Conservation (phyloP, 2,329 filamentous ascomycete genomes). For the Capronia epimyces region DNA sequence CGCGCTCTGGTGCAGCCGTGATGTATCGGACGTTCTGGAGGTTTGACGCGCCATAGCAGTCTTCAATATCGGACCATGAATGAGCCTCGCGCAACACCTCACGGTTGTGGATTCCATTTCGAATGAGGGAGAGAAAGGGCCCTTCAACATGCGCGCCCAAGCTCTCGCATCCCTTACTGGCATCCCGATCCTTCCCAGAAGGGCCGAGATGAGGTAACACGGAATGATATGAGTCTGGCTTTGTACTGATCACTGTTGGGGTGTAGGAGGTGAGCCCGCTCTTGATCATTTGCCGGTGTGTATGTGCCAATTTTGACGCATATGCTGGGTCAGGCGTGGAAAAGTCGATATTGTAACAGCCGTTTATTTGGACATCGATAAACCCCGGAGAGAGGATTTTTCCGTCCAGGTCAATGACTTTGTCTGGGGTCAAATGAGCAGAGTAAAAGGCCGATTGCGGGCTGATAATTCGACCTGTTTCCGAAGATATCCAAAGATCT, state of each 20-base stretch:
- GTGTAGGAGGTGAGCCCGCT: slow-evolving; percentile 86
- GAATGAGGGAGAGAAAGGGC: slow-evolving; percentile 74
- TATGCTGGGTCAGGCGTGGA: slow-evolving; percentile 66
- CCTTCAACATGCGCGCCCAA: slow-evolving; percentile 88
- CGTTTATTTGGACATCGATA: slow-evolving; percentile 89
- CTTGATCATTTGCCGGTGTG: slow-evolving; percentile 66
- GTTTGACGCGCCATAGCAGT: slow-evolving; percentile 62
- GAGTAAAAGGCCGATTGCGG: slow-evolving; percentile 56
- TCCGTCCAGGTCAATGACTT: slow-evolving; percentile 71
- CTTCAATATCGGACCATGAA: slow-evolving; percentile 53
- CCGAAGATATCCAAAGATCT: slow-evolving; percentile 83
- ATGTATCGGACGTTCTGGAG: slow-evolving; percentile 66
- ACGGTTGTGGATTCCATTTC: slow-evolving; percentile 79
- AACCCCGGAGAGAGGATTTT: slow-evolving; percentile 80
- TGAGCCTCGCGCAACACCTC: slow-evolving; percentile 61
- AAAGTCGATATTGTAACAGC: slow-evolving; percentile 89
- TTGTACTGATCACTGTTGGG: slow-evolving; percentile 78
- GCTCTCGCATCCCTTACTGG: slow-evolving; percentile 71
- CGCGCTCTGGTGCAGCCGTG: slow-evolving; percentile 78
- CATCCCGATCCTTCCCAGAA: slow-evolving; percentile 54
- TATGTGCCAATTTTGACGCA: slow-evolving; percentile 62
- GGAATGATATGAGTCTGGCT: slow-evolving; percentile 69
- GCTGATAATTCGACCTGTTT: slow-evolving; percentile 73
- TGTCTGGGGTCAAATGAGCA: slow-evolving; percentile 54
- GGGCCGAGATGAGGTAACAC: slow-evolving; percentile 71